phyloP scores from a whole-genome alignment of 139 green algal genomes.

The Chlorella sp. region DNA sequence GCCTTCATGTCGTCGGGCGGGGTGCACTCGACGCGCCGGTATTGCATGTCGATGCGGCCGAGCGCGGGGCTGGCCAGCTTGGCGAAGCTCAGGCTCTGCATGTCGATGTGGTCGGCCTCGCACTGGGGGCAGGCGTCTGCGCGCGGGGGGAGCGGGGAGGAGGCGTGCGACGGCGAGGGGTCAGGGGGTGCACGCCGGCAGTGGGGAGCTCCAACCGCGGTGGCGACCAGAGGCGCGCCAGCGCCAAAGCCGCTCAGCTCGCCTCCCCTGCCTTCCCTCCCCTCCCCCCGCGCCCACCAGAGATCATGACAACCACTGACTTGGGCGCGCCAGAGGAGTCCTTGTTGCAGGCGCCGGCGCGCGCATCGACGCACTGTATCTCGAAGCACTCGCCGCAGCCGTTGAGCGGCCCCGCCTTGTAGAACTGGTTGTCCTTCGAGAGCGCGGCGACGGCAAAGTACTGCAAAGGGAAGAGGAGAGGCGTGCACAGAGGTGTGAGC shows the following conservation, averaged over 20 bases:
- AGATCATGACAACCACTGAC: conserved; percentile 41
- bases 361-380: conserved; percentile 19
- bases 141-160: no score
- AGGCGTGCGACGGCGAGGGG: no score
- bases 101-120: conserved; percentile 49
- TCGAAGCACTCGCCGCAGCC: conserved; percentile 35
- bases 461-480: not conserved
- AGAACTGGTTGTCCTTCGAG: conserved; percentile 17
- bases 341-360: conserved; percentile 19
- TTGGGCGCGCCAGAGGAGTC: conserved; percentile 20
- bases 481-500: not conserved
- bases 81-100: conserved; percentile 50
- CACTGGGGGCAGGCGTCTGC: conserved; percentile 59
- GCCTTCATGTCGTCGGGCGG: conserved; percentile 32
- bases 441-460: conserved; percentile 31
- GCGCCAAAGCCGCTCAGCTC: no score
- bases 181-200: no score
- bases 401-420: not conserved
- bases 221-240: no score
- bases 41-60: conserved; percentile 27
- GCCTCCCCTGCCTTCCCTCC: no score
- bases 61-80: conserved; percentile 40
- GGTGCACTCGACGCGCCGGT: conserved; percentile 46
- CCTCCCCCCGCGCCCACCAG: no score
- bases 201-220: no score